Conservation (phyloP, 441 rosid genomes). For the Capsella rubella region DNA sequence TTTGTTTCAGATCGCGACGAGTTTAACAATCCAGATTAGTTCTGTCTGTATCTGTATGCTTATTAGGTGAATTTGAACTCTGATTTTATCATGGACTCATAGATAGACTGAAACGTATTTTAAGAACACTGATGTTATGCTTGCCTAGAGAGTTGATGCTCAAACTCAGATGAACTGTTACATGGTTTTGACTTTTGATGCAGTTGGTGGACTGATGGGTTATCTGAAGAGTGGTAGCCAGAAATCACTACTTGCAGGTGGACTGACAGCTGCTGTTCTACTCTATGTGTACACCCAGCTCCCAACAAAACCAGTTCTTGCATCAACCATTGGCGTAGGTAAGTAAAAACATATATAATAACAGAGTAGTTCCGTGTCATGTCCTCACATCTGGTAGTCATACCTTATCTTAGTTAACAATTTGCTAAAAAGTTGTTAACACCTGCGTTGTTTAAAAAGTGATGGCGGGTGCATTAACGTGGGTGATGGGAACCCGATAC, state of each 20-base stretch:
- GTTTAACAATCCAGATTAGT: not conserved
- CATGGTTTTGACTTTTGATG: conserved; percentile 27
- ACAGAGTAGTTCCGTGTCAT: not conserved
- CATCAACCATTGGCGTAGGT: conserved; percentile 89
- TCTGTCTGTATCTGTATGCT: conserved; percentile 16
- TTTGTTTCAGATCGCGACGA: not conserved
- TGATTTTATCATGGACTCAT: not conserved
- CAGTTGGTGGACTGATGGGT: conserved; percentile 94
- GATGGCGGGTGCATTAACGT: conserved; percentile 70
- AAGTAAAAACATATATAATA: conserved; percentile 33
- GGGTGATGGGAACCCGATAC: conserved; percentile 88
- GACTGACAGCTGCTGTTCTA: conserved; percentile 68
- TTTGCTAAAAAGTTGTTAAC: conserved; percentile 7
- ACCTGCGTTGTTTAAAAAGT: conserved; percentile 49
- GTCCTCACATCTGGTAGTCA: not conserved
- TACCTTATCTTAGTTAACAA: not conserved
- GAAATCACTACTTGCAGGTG: conserved; percentile 87
- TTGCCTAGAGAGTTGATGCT: not conserved
- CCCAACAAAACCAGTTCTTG: conserved; percentile 77
- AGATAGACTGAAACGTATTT: not conserved
- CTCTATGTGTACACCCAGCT: conserved; percentile 73
- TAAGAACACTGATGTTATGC: not conserved
- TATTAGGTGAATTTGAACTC: not conserved
- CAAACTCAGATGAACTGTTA: not conserved
- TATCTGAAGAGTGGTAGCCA: conserved; percentile 89